A percentile compares a stretch with the other conserved stretches of the same genome.
Conservation (phyloP, 441 rosid genomes). For the Eruca vesicaria region DNA sequence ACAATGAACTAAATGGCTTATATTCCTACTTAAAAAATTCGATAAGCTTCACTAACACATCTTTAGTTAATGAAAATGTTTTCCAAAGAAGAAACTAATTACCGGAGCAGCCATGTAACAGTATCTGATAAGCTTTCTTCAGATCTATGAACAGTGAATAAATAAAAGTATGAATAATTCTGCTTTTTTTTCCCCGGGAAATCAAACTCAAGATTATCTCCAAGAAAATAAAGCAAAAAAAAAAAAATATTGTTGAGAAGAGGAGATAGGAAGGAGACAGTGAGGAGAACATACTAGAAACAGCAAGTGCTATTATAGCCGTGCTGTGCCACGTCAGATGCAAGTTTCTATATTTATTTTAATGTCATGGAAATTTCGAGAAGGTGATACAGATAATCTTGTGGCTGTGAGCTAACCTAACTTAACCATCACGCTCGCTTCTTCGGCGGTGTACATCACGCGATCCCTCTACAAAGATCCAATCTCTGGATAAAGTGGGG, state of each 20-base stretch:
- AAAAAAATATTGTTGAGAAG: not conserved
- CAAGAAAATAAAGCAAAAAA: not conserved
- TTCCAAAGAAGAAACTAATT: constrained; percentile 4
- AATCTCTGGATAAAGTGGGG: constrained; percentile 5
- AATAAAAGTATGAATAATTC: not conserved
- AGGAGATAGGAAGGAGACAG: not conserved
- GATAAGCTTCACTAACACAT: not conserved
- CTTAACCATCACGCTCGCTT: constrained; percentile 37
- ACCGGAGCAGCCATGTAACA: constrained; percentile 28
- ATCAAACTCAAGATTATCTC: constrained; percentile 9
- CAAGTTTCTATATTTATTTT: not conserved
- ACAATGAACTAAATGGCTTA: not conserved
- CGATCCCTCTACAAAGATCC: not conserved
- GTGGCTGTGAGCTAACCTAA: constrained; percentile 53
- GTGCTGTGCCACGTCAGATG: constrained; percentile 49
- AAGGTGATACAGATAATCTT: constrained; percentile 39
- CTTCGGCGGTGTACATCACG: not conserved
- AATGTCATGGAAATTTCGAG: constrained; percentile 51
- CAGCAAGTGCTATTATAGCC: constrained; percentile 4
- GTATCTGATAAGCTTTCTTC: not conserved
- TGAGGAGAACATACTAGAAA: constrained; percentile 15
- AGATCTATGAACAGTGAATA: not conserved
- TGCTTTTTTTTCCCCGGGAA: not conserved
- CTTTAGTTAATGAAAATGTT: not conserved
- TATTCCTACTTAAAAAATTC: too few relatives aligned